Evolutionary conservation across 139 green algal species (phyloP).

Genomic region (Desmodesmus armatus): DNA sequence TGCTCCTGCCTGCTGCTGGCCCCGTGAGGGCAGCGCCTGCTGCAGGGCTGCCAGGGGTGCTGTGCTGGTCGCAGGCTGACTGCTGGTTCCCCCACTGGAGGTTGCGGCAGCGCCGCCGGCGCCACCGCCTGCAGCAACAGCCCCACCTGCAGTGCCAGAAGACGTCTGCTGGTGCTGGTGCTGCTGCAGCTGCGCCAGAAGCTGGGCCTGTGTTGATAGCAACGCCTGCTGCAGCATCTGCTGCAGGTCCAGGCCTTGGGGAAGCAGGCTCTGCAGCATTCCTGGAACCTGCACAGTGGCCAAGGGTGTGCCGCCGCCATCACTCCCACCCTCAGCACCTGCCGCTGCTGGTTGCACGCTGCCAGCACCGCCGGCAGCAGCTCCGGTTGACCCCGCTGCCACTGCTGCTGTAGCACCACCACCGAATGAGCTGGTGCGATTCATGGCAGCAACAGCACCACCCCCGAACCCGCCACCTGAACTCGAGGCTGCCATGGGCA

Average conservation of each 20-base stretch:
- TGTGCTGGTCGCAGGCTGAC: neutral
- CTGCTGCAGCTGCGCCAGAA: constrained; percentile 42
- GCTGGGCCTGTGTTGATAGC: constrained; percentile 37
- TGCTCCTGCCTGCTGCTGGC: neutral
- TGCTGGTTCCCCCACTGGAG: neutral
- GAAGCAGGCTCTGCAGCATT: constrained; percentile 35
- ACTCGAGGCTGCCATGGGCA: too few species aligned
- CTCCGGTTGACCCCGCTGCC: neutral
- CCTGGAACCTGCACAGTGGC: neutral
- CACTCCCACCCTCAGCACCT: too few species aligned
- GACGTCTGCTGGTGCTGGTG: neutral
- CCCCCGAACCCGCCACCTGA: too few species aligned
- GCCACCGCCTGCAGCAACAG: neutral
- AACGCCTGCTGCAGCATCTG: constrained; percentile 35
- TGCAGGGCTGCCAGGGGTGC: neutral
- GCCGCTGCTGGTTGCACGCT: constrained; percentile 19
- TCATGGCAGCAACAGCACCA: too few species aligned
- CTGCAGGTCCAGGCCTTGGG: constrained; percentile 14
- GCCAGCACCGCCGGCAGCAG: too few species aligned
- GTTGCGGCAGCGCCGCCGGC: neutral
- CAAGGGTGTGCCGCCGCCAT: neutral
- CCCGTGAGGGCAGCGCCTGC: neutral
- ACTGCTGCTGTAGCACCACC: constrained; percentile 8
- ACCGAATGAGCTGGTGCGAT: neutral
- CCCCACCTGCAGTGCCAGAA: neutral